Conservation (phyloP, 2,329 filamentous ascomycete genomes). For the Trichophyton mentagrophytes region DNA sequence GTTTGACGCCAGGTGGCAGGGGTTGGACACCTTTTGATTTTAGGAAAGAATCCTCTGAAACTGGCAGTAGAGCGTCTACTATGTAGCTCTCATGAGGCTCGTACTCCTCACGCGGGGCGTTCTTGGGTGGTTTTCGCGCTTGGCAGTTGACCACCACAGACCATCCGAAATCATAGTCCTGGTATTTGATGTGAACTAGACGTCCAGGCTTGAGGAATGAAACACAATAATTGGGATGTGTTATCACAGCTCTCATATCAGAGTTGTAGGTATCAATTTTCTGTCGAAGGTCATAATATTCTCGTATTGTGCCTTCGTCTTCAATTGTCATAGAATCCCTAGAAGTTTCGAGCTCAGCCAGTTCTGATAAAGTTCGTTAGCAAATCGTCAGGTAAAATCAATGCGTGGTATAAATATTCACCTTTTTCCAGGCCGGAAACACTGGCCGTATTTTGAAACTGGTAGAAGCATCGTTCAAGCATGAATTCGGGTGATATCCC, state of each 20-base stretch:
- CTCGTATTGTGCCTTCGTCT: conserved; percentile 78
- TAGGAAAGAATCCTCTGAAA: conserved; percentile 42
- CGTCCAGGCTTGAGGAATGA: conserved; percentile 81
- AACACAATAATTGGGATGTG: conserved; percentile 74
- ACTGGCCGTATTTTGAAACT: conserved; percentile 90
- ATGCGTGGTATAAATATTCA: conserved; percentile 16
- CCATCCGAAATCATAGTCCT: conserved; percentile 80
- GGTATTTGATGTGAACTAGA: conserved; percentile 71
- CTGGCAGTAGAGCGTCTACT: conserved; percentile 64
- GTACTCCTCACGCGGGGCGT: conserved; percentile 52
- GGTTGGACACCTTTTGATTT: conserved; percentile 52
- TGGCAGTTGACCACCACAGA: conserved; percentile 70
- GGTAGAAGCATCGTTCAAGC: conserved; percentile 96
- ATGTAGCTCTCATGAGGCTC: conserved; percentile 65
- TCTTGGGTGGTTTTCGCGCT: conserved; percentile 52
- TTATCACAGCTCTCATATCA: conserved; percentile 85
- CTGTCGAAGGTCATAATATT: conserved; percentile 83
- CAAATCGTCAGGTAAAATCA: background rate
- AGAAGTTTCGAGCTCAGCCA: conserved; percentile 65
- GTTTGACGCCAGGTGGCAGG: conserved; percentile 49
- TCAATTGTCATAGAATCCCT: conserved; percentile 61
- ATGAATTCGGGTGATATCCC: conserved; percentile 98
- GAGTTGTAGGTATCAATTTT: conserved; percentile 71
- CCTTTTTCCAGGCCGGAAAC: conserved; percentile 68
- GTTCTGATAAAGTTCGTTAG: conserved; percentile 41